Conservation (phyloP, 805 yeast genomes). For the Wickerhamomyces pijperi region DNA sequence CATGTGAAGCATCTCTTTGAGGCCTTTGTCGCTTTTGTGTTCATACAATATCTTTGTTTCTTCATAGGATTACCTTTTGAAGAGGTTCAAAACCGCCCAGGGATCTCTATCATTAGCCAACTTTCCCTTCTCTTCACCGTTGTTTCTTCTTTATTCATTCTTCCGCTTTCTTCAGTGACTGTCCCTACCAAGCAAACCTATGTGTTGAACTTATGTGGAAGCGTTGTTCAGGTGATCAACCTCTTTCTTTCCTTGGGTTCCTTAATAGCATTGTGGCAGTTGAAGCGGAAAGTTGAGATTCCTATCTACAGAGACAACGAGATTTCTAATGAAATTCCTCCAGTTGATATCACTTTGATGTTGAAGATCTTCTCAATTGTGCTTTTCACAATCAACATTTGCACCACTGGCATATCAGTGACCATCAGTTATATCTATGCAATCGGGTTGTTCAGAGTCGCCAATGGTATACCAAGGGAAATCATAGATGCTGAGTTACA, state of each 20-base stretch:
- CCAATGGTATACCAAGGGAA: slow-evolving; percentile 6
- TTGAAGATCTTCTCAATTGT: not conserved
- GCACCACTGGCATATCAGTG: not conserved
- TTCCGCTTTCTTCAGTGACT: slow-evolving; percentile 3
- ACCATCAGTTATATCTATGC: slow-evolving; percentile 2
- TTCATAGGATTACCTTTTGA: slow-evolving; percentile 10
- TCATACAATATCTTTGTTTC: slow-evolving; percentile 8
- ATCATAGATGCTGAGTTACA: not conserved
- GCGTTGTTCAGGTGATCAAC: not conserved
- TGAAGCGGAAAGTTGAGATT: not conserved
- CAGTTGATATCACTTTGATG: not conserved
- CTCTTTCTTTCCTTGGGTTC: not conserved
- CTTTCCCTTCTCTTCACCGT: slow-evolving; percentile 4
- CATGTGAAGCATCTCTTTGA: not conserved
- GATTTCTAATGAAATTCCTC: not conserved
- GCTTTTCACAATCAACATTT: slow-evolving; percentile 1
- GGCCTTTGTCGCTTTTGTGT: slow-evolving; percentile 2
- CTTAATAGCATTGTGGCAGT: not conserved
- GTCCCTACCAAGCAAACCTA: slow-evolving; percentile 4
- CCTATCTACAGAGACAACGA: not conserved
- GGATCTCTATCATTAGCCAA: slow-evolving; percentile 5
- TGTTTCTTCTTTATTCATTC: slow-evolving; percentile 2
- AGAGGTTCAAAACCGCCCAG: slow-evolving; percentile 11
- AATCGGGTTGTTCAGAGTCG: slow-evolving; percentile 6
- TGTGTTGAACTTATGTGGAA: not conserved